Evolutionary conservation across 768 basidiomycete genomes (phyloP), one percentile per base, ranked within the genome.

Genomic region (Daedalea quercina): DNA sequence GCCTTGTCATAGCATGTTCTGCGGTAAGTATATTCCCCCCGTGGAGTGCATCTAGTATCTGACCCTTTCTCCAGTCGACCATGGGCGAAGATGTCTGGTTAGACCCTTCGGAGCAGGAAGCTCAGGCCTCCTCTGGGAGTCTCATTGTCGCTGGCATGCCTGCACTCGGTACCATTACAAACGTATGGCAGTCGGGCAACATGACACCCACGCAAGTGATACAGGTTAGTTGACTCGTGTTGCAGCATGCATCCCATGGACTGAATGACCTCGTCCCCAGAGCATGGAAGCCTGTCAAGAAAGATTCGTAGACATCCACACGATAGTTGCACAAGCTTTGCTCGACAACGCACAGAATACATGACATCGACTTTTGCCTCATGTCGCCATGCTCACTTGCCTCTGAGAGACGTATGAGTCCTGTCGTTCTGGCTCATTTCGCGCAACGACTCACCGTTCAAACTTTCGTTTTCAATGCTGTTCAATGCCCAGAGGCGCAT

Each of bases 141-240:
- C 56, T 97, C n/a, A 77, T 87, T 0, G 64, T 94, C 15, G 82
- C 93, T 0, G 87, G 85, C 53, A 83, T 99, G 75, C 95, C 96
- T 52, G 94, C 95, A 1, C 73, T 97, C 28, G 81, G 80, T 26
- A 85, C 80, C 7, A 71, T 94, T 11, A 94, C 93, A 1, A 90
- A 80, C 65, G 55, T 94, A n/a, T 92, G 90, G 87, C 84, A 94
- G 66, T 80, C 82, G 4, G 94, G 94, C 8, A 72, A 75, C 56
- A 76, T 87, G 68, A 73, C 71, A 1, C 64, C 79, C 0, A 71
- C 73, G 8, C 72, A 86, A 53, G 70, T 76, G 23, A 62, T 85
- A 31, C 68, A 70, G 62, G 94, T 88, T 57, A 69, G 83, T 41
- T 62, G 53, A 20, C 44, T 3, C 37, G 35, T 51, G 17, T 58